Evolutionary conservation across 2,329 filamentous ascomycete species (phyloP), one percentile per base, ranked within the genome.

Genomic region (Parafenestella ontariensis): DNA sequence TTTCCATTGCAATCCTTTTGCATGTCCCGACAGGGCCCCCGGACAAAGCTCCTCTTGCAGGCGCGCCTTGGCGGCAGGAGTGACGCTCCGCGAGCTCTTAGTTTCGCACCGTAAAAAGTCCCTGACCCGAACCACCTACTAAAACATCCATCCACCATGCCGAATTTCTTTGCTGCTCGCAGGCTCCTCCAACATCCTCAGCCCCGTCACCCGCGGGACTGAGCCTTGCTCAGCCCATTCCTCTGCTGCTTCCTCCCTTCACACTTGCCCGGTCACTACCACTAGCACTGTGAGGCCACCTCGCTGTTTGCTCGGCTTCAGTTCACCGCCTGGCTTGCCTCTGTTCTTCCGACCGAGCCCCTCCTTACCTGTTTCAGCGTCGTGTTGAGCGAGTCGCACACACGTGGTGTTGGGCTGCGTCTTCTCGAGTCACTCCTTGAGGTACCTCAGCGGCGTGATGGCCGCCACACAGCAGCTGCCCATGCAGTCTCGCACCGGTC

Each of bases 401-500:
- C 52, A 51, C 28, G 49, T 45, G 46, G 54, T 47, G 44, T 44
- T 26, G 18, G 28, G 44, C 47, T 49, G n/a, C n/a, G n/a, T 9
- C 44, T 48, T 42, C 15, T 34, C 13, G 23, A 54, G 46, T 49
- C 34, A 33, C 51, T 58, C 51, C 49, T 48, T 39, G 49, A 51
- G 53, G 44, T 37, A 55, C 60, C 36, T 39, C 50, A 50, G 46
- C 49, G 34, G 20, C 56, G 21, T 58, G 45, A 82, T 82, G 79
- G 79, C 79, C 43, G 77, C 80, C 68, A 68, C 70, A 15, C 70
- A 76, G 59, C 74, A 77, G 64, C 71, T 79, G 58, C 75, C 79
- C 41, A 82, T 81, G 80, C 71, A 92, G 81, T 91, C 90, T 59
- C 85, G 90, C 70, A 88, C 86, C 49, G 90, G 90, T 68, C 85